phyloP scores from a whole-genome alignment of 768 basidiomycete species.

The Rossbeevera mucosa region DNA sequence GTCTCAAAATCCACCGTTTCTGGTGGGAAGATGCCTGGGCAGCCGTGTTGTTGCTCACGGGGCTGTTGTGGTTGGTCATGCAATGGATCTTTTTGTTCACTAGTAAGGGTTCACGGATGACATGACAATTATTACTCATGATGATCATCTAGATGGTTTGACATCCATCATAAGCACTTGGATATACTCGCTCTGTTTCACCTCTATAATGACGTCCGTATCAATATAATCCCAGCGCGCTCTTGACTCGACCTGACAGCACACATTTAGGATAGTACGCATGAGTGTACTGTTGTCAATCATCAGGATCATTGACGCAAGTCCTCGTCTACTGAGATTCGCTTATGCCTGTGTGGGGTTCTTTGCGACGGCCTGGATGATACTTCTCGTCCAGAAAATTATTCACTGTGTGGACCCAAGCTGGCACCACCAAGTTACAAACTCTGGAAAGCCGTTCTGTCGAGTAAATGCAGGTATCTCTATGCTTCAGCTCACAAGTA shows the following conservation, averaged over 20 bases:
- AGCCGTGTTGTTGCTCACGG: conserved; percentile 3
- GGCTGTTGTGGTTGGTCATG: conserved; percentile 9
- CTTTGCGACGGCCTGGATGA: conserved; percentile 3
- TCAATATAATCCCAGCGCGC: background rate
- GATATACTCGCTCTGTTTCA: conserved; percentile 12
- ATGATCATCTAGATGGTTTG: conserved; percentile 2
- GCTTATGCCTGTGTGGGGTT: conserved; percentile 8
- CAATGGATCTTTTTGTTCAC: conserved; percentile 8
- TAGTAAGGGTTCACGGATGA: background rate
- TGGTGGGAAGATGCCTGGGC: conserved; percentile 23
- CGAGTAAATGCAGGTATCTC: background rate
- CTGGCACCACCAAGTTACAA: conserved; percentile 5
- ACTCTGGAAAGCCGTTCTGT: conserved; percentile 10
- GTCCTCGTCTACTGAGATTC: conserved; percentile 3
- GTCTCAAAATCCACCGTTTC: conserved; percentile 13
- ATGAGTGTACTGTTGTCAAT: conserved; percentile 21
- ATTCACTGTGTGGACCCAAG: conserved; percentile 5
- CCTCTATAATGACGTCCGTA: conserved; percentile 6
- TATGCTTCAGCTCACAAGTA: conserved; percentile 16
- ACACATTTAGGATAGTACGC: conserved; percentile 9
- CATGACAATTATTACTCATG: background rate
- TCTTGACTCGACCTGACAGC: background rate
- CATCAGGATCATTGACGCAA: conserved; percentile 11
- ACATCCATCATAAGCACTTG: conserved; percentile 7
- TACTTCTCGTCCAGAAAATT: conserved; percentile 6